These are phyloP conservation scores for Plasmodium coatneyi DNA, from an alignment of 169 alveolate species.

Conservation along the genomic window DNA sequence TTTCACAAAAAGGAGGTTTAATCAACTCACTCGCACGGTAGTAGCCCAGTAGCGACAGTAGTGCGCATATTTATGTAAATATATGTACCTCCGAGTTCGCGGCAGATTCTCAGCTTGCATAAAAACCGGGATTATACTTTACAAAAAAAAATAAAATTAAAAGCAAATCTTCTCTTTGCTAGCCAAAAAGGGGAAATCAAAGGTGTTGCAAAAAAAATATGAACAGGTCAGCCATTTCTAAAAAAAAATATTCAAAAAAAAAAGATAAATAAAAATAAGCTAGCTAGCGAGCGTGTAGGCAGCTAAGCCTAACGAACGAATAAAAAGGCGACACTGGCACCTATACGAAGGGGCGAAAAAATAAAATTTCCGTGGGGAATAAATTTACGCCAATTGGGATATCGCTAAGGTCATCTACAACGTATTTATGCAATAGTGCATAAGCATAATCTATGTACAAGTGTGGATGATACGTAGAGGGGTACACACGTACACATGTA, in stretches of 20 bases:
- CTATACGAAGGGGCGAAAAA: neutral
- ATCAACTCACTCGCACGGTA: neutral
- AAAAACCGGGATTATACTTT: neutral
- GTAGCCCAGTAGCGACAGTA: neutral
- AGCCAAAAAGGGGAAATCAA: neutral
- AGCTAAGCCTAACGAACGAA: neutral
- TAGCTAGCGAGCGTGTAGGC: neutral
- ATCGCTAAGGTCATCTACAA: neutral
- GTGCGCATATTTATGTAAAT: neutral
- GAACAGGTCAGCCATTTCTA: neutral
- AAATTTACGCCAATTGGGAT: neutral
- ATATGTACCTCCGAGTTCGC: neutral
- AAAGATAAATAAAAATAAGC: neutral
- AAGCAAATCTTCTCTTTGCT: neutral
- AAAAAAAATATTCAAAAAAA: neutral
- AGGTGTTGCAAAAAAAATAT: neutral
- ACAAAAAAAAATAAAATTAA: neutral
- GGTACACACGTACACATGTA: neutral
- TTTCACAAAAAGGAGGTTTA: neutral
- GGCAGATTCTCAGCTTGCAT: neutral
- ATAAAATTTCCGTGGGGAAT: neutral
- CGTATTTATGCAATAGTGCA: neutral
- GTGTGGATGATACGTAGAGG: neutral
- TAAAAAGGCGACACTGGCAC: neutral
- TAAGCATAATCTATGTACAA: neutral